Base-by-base conservation (phyloP, 2,329 filamentous ascomycete species). In the Akanthomyces dipterigenus region DNA sequence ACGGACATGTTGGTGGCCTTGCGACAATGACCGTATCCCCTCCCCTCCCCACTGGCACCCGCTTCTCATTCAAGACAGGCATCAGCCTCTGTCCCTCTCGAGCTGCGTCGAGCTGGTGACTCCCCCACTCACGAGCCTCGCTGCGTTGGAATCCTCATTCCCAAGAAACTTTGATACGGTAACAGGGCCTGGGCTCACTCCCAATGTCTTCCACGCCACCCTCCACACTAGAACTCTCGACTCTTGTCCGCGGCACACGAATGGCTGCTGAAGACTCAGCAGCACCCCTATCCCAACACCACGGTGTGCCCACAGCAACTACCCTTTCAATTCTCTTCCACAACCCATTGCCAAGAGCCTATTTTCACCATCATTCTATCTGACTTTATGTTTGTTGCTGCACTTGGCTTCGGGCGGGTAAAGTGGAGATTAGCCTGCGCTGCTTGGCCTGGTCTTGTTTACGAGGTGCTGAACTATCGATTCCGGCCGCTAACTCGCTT, bases 1-100 rank as follows among this genome's bases (percentile, higher is more conserved):
- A 58, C 9, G 34, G 55, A 58, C 34, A 58, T 58, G 45, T 59
- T n/a, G 46, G 56, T n/a, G 56, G 56, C 56, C 56, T 46, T 51
- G 56, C 46, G 34, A 59, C 56, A 43, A 51, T 38, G 45, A 28
- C 34, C 20, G 9, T 49, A 43, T 28, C 34, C 28, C 40, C n/a
- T n/a, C n/a, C n/a, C 46, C 18, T 40, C 46, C n/a, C 45, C 56
- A 59, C 56, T 31, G 36, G 46, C 46, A 43, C 36, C 46, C 56
- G 56, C 56, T 34, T 24, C 24, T 14, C 42, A 34, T 28, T 24
- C 56, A 59, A 48, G 46, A 59, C 40, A 53, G 49, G 50, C 34
- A 56, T 56, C 31, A 36, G 46, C 40, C 12, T 34, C 31, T 46
- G 18, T 22, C 42, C 24, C n/a, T 57, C 31, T 43, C 42, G 22